Base-by-base conservation (phyloP, 2,329 filamentous ascomycete species). In the Paecilomyces niveus region DNA sequence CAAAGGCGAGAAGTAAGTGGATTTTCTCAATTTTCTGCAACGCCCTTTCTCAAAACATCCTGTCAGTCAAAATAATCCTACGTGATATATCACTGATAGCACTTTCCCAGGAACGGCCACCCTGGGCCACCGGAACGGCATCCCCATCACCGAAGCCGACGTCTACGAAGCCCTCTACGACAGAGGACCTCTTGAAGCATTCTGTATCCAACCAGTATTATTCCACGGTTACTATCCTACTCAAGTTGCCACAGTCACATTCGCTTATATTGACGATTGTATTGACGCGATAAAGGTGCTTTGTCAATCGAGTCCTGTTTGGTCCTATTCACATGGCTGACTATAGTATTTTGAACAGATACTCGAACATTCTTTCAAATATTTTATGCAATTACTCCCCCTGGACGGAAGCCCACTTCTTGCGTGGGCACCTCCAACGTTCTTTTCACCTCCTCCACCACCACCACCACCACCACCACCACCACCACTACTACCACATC, bases 241-340 rank as follows among this genome's bases (percentile, higher is more conserved):
- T 15, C 50, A 29, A 9, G 57, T 67, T 10, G 58, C 59, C 45
- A 66, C 56, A 32, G 65, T 66, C 21, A 66, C 62, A 3, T 68
- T 68, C 56, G 63, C 65, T 56, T 68, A 61, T 50, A 62, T 68
- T 8, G 66, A 63, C 29, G 66, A 68, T 29, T 68, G 57, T 45
- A 57, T 57, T 32, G 66, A 68, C 56, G 64, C 65, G 0, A 62
- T 68, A 54, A 67, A 62, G 59, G 70, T 67, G 61, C 39, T 57
- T 59, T 7, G 24, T 31, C n/a, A 49, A 50, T 32, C 29, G 53
- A n/a, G 18, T 55, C 50, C 22, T 11, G 11, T 51, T 39, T n/a
- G 6, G n/a, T 10, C 15, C 8, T 49, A n/a, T 39, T 21, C 11
- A 54, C 6, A 31, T 45, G 21, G 18, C 7, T 45, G 15, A 13